phyloP scores from a whole-genome alignment of 129 eudicot species.

The Tanacetum coccineum region DNA sequence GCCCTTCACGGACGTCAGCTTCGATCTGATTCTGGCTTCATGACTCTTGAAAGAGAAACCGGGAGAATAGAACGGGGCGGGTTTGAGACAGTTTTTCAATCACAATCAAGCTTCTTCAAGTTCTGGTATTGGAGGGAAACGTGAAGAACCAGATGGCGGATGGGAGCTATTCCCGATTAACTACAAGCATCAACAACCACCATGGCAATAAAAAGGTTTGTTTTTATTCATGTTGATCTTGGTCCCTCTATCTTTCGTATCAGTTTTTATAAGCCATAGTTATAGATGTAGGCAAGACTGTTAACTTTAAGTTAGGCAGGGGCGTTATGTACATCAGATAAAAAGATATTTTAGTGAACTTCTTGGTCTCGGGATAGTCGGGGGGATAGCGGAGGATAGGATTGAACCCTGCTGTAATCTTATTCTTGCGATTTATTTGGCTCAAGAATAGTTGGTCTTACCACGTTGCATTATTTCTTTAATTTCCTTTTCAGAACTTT shows the following conservation, averaged over 20 bases:
- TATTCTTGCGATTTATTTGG: constrained; percentile 37
- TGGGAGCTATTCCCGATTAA: constrained; percentile 35
- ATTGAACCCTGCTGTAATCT: constrained; percentile 15
- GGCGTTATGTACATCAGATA: constrained; percentile 27
- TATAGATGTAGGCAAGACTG: constrained; percentile 38
- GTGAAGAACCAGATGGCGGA: constrained; percentile 36
- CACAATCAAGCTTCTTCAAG: constrained; percentile 47
- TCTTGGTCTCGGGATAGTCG: constrained; percentile 17
- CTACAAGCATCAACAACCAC: constrained; percentile 42
- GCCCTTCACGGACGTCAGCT: constrained; percentile 43
- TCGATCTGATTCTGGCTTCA: constrained; percentile 61
- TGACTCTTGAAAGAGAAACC: constrained; percentile 50
- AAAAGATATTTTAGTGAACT: constrained; percentile 11
- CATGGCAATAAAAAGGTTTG: constrained; percentile 34
- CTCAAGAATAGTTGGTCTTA: constrained; percentile 28
- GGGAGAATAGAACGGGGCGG: constrained; percentile 39
- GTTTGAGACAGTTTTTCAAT: constrained; percentile 47
- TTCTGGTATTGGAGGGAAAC: constrained; percentile 35
- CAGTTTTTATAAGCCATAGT: constrained; percentile 29
- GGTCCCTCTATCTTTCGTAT: constrained; percentile 28
- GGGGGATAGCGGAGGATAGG: constrained; percentile 1
- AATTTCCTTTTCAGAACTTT: constrained; percentile 31
- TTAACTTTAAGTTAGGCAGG: constrained; percentile 37
- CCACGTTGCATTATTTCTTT: constrained; percentile 35
- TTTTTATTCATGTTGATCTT: constrained; percentile 21